A percentile compares a stretch with the other conserved stretches of the same genome.
Evolutionary conservation across 139 green algal species (phyloP).

Genomic region (Ettlia oleoabundans): DNA sequence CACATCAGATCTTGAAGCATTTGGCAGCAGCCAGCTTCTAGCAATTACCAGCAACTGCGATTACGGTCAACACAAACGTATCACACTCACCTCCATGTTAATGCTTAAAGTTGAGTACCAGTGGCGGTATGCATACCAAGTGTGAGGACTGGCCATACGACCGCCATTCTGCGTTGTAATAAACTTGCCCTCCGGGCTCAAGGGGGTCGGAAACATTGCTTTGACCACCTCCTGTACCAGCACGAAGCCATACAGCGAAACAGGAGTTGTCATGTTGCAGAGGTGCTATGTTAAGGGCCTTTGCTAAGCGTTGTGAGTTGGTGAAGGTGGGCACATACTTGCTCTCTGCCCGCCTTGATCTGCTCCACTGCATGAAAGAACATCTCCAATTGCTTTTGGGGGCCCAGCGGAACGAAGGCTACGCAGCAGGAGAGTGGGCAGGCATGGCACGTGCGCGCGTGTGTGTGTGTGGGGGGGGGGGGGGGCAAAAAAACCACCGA

Average conservation of each 20-base stretch:
- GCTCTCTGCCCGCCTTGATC: background rate
- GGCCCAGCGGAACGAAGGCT: background rate
- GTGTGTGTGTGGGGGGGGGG: no score
- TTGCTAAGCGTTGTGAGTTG: no score
- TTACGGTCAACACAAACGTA: no score
- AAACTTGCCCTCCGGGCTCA: background rate
- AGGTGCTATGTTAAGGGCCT: background rate
- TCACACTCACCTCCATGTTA: background rate
- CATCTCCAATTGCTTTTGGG: background rate
- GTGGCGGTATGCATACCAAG: background rate
- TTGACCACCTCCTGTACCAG: background rate
- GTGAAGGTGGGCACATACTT: no score
- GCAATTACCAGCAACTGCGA: background rate
- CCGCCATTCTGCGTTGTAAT: background rate
- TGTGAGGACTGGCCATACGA: background rate
- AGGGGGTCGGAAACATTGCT: background rate
- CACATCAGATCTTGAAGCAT: no score
- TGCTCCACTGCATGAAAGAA: background rate
- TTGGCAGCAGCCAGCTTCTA: no score
- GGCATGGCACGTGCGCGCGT: no score
- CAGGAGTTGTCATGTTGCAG: background rate
- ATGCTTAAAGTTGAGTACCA: background rate
- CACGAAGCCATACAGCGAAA: background rate
- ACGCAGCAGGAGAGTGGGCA: background rate
- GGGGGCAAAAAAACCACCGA: no score